Conservation (phyloP, 2,329 filamentous ascomycete genomes). For the Pleomassaria siparia region DNA sequence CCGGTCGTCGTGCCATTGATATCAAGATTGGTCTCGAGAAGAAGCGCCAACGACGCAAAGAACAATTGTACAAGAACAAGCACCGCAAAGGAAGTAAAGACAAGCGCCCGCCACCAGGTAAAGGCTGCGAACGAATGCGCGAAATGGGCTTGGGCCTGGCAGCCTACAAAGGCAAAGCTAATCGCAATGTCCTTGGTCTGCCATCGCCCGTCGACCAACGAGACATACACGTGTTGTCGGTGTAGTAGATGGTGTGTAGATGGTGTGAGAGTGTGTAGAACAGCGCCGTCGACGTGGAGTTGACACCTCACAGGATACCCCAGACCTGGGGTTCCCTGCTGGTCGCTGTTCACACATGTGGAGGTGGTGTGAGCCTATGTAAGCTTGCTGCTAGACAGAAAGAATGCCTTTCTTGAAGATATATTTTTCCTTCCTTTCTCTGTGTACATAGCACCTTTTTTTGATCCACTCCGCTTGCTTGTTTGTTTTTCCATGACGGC, state of each 20-base stretch:
- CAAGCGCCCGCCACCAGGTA: constrained; percentile 73
- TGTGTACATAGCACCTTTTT: constrained; percentile 3
- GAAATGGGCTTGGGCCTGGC: constrained; percentile 88
- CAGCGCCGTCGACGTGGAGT: constrained; percentile 39
- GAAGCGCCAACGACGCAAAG: constrained; percentile 88
- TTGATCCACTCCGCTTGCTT: neutral
- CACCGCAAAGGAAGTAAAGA: constrained; percentile 78
- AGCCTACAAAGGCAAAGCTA: constrained; percentile 63
- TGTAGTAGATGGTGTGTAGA: constrained; percentile 22
- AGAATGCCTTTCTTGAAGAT: constrained; percentile 1
- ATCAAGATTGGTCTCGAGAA: constrained; percentile 89
- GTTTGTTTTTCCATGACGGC: neutral
- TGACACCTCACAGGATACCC: constrained; percentile 34
- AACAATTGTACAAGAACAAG: constrained; percentile 89
- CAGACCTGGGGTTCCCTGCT: constrained; percentile 28
- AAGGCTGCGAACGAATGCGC: constrained; percentile 90
- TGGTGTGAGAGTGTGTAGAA: constrained; percentile 28
- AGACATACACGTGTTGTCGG: constrained; percentile 50
- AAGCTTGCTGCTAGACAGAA: constrained; percentile 7
- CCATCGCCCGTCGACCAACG: constrained; percentile 29
- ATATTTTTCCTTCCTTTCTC: neutral
- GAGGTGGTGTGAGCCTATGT: constrained; percentile 6
- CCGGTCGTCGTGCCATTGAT: constrained; percentile 90
- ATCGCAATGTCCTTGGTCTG: constrained; percentile 28
- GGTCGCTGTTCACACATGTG: constrained; percentile 40